phyloP scores from a whole-genome alignment of 768 basidiomycete genomes.

The Mycena maculata region DNA sequence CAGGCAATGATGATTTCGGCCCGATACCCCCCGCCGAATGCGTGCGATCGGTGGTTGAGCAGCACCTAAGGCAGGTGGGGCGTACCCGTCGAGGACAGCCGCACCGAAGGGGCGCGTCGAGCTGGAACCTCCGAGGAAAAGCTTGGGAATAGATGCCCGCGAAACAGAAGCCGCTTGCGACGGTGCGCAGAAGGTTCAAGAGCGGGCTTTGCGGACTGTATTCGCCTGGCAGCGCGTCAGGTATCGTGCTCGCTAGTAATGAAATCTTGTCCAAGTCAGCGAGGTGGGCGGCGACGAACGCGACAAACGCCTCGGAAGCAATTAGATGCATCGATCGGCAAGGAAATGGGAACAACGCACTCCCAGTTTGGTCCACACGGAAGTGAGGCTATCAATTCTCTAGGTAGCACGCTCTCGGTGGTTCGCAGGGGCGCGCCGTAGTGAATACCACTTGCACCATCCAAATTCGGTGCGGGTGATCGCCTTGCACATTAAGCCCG shows the following conservation, averaged over 20 bases:
- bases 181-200: neutral
- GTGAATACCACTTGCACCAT: slow-evolving; percentile 39
- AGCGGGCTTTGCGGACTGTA: neutral
- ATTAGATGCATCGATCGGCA: slow-evolving; percentile 17
- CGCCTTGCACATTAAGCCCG: slow-evolving; percentile 43
- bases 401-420: slow-evolving; percentile 43
- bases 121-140: no score
- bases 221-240: slow-evolving; percentile 3
- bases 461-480: slow-evolving; percentile 39
- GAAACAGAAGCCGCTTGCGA: slow-evolving; percentile 1
- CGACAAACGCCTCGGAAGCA: slow-evolving; percentile 19
- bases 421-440: slow-evolving; percentile 36
- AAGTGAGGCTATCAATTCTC: slow-evolving; percentile 18
- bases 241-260: slow-evolving; percentile 13
- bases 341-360: neutral
- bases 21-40: slow-evolving; percentile 41
- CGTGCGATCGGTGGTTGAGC: slow-evolving; percentile 37
- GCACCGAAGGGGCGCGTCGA: no score
- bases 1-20: slow-evolving; percentile 3
- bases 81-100: no score
- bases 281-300: neutral
- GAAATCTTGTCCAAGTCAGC: neutral
- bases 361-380: slow-evolving; percentile 19
- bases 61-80: no score
- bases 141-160: slow-evolving; percentile 38